Base-by-base conservation (phyloP, 768 basidiomycete species). In the Crucibulum laeve region DNA sequence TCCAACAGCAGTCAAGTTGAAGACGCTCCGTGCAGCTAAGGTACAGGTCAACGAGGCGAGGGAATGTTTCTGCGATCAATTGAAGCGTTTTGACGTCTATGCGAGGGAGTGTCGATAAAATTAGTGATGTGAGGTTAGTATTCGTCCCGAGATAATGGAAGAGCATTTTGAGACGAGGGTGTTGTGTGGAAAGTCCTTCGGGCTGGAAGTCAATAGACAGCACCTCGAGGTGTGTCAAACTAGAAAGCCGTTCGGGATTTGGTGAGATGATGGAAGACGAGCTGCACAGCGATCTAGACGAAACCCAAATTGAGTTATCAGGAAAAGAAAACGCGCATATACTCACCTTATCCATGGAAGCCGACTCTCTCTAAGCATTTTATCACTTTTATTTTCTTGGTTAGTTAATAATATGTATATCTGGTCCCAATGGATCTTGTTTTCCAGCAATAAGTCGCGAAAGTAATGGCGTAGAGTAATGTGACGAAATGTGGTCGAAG, bases 21-120 rank as follows among this genome's bases (percentile, higher is more conserved):
- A 86, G 63, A 28, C 79, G 70, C 48, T 82, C 80, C 4, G 77
- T 73, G 46, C 77, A 79, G 52, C 76, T 79, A 38, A 87, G 63
- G 47, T 76, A 67, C 10, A 87, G 71, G 39, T 67, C 60, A 2
- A 47, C 43, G 34, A 87, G 60, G 21, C 49, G 54, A 25, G 75
- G 72, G 40, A 84, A 78, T 1, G 58, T 58, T 13, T 48, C 51
- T 1, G 78, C 68, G 25, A 87, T 63, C n/a, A 65, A 47, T 4
- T 51, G 48, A 21, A 88, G 66, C 34, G 85, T 54, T 10, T 60
- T 51, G 15, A 59, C 46, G 48, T 82, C 80, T 28, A 87, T 75
- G 21, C 71, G 71, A 47, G 83, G 78, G n/a, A 88, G 58, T 18
- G 60, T 64, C 1, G 71, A 73, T 25, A 87, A 62, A 5, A 61